Evolutionary conservation across 768 basidiomycete species (phyloP).

Genomic region (Sistotremastrum suecicum): DNA sequence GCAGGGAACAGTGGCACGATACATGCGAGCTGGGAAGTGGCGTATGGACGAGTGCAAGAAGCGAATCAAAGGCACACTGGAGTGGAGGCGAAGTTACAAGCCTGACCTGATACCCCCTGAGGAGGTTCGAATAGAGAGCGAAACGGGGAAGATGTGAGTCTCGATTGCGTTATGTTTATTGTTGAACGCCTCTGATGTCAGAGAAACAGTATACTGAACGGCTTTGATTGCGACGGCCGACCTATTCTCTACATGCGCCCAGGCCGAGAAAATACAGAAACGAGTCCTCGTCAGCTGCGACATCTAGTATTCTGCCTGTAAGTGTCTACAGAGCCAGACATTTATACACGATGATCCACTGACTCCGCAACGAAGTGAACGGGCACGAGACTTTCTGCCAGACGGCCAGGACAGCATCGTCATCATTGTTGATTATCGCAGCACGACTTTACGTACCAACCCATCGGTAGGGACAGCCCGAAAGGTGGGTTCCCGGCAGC

Average conservation of each 20-base stretch:
- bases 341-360: background rate
- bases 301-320: conserved; percentile 82
- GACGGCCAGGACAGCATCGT: conserved; percentile 70
- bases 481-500: conserved; percentile 31
- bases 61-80: conserved; percentile 62
- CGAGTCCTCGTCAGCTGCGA: conserved; percentile 60
- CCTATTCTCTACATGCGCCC: conserved; percentile 85
- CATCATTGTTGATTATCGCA: conserved; percentile 78
- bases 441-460: conserved; percentile 67
- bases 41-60: conserved; percentile 61
- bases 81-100: conserved; percentile 76
- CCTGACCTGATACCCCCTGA: conserved; percentile 75
- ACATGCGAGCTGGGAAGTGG: conserved; percentile 83
- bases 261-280: conserved; percentile 73
- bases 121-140: conserved; percentile 57
- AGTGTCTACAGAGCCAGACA: conserved; percentile 16
- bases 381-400: conserved; percentile 82
- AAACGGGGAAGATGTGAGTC: conserved; percentile 79
- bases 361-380: conserved; percentile 37
- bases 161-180: background rate
- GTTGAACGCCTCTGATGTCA: background rate
- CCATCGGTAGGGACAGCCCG: conserved; percentile 71
- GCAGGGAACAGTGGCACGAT: conserved; percentile 52
- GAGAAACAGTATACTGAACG: conserved; percentile 50
- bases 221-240: conserved; percentile 78